A percentile compares a stretch with the other conserved stretches of the same genome.
Conservation (phyloP, 2,329 filamentous ascomycete species). For the Hypoxylon sp. region DNA sequence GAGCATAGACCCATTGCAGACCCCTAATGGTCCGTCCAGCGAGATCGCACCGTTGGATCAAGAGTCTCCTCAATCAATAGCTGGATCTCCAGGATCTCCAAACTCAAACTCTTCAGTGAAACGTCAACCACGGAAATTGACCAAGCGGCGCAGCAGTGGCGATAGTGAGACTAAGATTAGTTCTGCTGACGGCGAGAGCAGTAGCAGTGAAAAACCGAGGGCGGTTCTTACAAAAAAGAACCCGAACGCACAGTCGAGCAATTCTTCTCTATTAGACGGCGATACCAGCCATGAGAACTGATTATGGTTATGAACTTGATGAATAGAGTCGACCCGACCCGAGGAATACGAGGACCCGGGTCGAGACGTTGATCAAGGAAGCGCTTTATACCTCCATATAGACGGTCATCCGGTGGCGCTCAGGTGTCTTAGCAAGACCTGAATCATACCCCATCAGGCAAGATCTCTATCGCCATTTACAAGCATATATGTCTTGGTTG, state of each 20-base stretch:
- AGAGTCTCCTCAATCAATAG: slow-evolving; percentile 39
- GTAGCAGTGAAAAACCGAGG: slow-evolving; percentile 54
- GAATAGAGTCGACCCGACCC: background rate
- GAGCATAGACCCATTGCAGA: slow-evolving; percentile 46
- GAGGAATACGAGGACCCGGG: slow-evolving; percentile 1
- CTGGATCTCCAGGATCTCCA: slow-evolving; percentile 36
- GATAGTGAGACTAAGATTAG: slow-evolving; percentile 55
- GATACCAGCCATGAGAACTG: slow-evolving; percentile 26
- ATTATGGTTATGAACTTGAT: background rate
- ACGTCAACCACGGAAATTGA: slow-evolving; percentile 60
- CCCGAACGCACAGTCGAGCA: slow-evolving; percentile 55
- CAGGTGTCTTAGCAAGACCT: background rate
- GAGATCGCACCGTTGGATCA: slow-evolving; percentile 55
- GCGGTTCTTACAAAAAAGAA: slow-evolving; percentile 58
- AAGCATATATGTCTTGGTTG: slow-evolving; percentile 13
- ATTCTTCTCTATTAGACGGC: slow-evolving; percentile 37
- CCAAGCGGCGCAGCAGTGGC: slow-evolving; percentile 59
- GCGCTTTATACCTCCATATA: slow-evolving; percentile 3
- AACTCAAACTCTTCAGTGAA: slow-evolving; percentile 32
- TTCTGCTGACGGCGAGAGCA: slow-evolving; percentile 13
- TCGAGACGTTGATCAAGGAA: slow-evolving; percentile 1
- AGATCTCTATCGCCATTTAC: slow-evolving; percentile 8
- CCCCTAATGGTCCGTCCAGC: slow-evolving; percentile 55
- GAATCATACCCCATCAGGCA: slow-evolving; percentile 3
- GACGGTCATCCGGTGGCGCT: background rate